Evolutionary conservation across 805 yeast genomes (phyloP), one percentile per base, ranked within the genome.

Genomic region (Saccharomycopsis microspora): DNA sequence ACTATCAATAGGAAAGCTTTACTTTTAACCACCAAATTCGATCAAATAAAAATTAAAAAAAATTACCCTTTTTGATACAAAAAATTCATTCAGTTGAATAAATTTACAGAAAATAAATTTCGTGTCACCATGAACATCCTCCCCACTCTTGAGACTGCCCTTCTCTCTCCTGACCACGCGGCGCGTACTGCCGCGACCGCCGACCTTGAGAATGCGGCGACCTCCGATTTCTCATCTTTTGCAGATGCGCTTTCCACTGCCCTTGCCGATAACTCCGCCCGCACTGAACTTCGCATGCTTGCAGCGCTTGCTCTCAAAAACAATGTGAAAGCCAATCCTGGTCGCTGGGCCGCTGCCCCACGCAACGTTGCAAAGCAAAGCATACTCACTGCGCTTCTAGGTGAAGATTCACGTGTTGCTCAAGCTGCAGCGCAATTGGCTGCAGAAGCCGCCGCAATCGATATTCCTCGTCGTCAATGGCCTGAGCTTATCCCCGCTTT

Each of bases 381-480:
- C 32, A 74, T 87, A 0, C 63, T 90, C 44, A 65, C 67, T 41
- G 76, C 89, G 3, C 74, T 93, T 48, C 62, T 81, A 48, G 72
- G 85, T 11, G 61, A 68, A n/a, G 77, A 79, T 57, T 84, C 77
- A 54, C 76, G 86, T 58, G 96, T 90, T 48, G 93, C 95, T 33
- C 78, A 80, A 49, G 75, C 95, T 32, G 82, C 90, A 30, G 96
- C 98, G 29, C 97, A 90, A 69, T 72, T 90, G 55, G 90, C 93
- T 45, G 95, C 97, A 34, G 95, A 97, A 7, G 85, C 93, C 57
- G 98, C 97, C n/a, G 90, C 82, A 54, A 85, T 90, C 49, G 98
- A 93, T 63, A 72, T 93, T 54, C 97, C 97, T 42, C 69, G 82
- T 53, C 73, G 74, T 54, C 86, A 83, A 60, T 93, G 98, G 98